Percentiles rank a stretch among this genome's conserved stretches.
Conservation (phyloP, 2,329 filamentous ascomycete species). For the Pseudocercospora pini-densiflorae region DNA sequence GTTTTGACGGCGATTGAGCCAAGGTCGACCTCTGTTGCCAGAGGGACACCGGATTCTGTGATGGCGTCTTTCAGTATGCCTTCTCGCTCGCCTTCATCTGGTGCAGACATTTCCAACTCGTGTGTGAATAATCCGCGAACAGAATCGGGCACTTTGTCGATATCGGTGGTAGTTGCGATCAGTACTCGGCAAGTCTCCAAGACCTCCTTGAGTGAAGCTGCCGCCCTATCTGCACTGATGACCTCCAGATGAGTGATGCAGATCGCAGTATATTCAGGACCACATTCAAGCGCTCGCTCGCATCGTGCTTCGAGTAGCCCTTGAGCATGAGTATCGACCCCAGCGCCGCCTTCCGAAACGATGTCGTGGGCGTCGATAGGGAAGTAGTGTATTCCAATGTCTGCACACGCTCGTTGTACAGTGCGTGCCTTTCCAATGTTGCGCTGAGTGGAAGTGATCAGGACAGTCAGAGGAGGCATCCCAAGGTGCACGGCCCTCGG, state of each 20-base stretch:
- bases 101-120: constrained; percentile 90
- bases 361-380: constrained; percentile 91
- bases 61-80: constrained; percentile 81
- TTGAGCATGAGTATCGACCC: constrained; percentile 91
- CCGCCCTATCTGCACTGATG: constrained; percentile 87
- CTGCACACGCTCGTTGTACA: constrained; percentile 76
- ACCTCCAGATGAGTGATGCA: constrained; percentile 91
- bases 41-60: constrained; percentile 72
- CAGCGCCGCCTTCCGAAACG: constrained; percentile 85
- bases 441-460: constrained; percentile 88
- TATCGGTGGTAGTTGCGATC: constrained; percentile 91
- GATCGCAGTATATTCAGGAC: constrained; percentile 78
- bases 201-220: constrained; percentile 81
- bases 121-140: constrained; percentile 92
- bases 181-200: constrained; percentile 79
- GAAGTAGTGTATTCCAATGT: constrained; percentile 90
- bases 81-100: constrained; percentile 90
- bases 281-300: constrained; percentile 87
- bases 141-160: constrained; percentile 91
- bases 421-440: constrained; percentile 90
- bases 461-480: constrained; percentile 84
- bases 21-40: constrained; percentile 84
- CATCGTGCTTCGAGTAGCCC: constrained; percentile 85
- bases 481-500: constrained; percentile 82
- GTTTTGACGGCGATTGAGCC: constrained; percentile 89